phyloP scores from a whole-genome alignment of 345 rosid species.

The Eucalyptus leucophloia region DNA sequence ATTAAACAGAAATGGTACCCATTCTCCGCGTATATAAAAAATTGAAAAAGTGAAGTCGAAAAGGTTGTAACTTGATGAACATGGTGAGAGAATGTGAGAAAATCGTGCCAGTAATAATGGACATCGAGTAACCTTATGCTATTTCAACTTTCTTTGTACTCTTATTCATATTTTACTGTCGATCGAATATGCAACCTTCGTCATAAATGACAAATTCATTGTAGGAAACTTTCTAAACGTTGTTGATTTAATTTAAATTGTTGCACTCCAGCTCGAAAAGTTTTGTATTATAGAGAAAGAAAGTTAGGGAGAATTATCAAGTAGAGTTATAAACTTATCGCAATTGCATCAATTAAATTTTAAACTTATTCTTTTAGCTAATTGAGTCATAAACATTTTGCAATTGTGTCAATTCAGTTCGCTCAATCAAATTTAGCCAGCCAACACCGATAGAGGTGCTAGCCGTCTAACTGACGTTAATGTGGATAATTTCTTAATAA shows the following conservation, averaged over 20 bases:
- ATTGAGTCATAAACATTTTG: too few relatives aligned
- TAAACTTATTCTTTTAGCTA: too few relatives aligned
- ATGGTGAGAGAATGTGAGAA: background rate
- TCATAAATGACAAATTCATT: background rate
- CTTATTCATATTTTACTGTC: background rate
- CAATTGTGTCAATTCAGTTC: too few relatives aligned
- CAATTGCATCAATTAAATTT: too few relatives aligned
- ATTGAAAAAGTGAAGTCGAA: background rate
- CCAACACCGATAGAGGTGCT: fast-evolving
- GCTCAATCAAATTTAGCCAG: too few relatives aligned
- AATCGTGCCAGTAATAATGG: background rate
- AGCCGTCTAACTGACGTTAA: fast-evolving
- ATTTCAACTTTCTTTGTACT: background rate
- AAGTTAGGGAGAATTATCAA: background rate
- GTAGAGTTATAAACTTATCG: too few relatives aligned
- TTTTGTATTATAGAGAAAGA: background rate
- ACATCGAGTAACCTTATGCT: background rate
- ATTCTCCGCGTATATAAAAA: background rate
- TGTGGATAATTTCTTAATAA: too few relatives aligned
- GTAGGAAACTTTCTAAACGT: background rate
- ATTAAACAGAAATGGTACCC: background rate
- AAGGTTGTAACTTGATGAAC: background rate
- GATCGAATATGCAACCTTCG: background rate
- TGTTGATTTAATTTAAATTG: background rate
- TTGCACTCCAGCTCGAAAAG: background rate